A percentile compares a stretch with the other conserved stretches of the same genome.
These are phyloP conservation scores for Dryadomyces quercus-mongolicae DNA, from an alignment of 2,329 filamentous ascomycete genomes.

Conservation along the genomic window DNA sequence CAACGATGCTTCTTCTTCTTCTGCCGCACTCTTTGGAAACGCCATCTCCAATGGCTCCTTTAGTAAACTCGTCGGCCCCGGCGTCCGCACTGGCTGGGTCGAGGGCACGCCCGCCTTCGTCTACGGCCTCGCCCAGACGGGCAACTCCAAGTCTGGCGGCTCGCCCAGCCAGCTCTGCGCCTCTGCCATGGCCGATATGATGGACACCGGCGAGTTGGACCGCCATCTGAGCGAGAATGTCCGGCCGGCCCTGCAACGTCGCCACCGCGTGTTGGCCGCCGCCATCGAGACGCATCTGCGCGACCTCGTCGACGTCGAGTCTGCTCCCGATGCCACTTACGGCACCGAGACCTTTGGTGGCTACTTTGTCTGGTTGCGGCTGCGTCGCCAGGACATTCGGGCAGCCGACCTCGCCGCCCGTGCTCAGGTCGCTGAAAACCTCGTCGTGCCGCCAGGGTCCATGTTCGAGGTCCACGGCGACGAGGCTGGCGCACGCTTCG, in stretches of 20 bases:
- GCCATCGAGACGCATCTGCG: conserved; percentile 47
- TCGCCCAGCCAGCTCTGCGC: conserved; percentile 38
- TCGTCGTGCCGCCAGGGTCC: conserved; percentile 56
- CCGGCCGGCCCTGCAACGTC: conserved; percentile 32
- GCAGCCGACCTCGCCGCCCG: conserved; percentile 42
- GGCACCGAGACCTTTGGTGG: conserved; percentile 55
- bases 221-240: conserved; percentile 28
- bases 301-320: conserved; percentile 14
- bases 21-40: conserved; percentile 56
- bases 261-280: conserved; percentile 39
- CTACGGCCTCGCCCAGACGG: conserved; percentile 38
- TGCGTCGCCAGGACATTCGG: conserved; percentile 38
- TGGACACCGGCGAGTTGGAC: conserved; percentile 32
- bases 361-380: conserved; percentile 72
- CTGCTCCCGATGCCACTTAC: conserved; percentile 12
- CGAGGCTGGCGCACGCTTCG: conserved; percentile 39
- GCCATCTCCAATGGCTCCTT: conserved; percentile 80
- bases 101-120: conserved; percentile 52
- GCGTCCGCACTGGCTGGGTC: conserved; percentile 77
- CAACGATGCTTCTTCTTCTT: conserved; percentile 29
- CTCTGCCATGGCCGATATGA: conserved; percentile 35
- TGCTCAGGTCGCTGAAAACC: conserved; percentile 48
- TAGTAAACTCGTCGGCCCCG: conserved; percentile 75
- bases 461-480: conserved; percentile 58
- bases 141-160: conserved; percentile 43